Base-by-base conservation (phyloP, 495 filamentous ascomycete species). In the Tirmania nivea region DNA sequence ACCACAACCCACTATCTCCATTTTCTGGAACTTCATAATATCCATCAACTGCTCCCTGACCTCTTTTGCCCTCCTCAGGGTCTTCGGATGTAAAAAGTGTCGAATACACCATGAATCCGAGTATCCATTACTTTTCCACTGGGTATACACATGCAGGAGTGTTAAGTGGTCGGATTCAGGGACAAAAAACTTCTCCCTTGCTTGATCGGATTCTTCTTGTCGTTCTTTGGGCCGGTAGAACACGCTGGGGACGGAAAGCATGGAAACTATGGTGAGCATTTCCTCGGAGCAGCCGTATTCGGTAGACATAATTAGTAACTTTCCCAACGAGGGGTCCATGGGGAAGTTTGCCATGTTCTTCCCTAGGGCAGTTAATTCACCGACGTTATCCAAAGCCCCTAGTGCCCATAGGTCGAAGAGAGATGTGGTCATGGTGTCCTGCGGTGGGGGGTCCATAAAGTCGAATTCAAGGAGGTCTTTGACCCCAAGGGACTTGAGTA, bases 161-260 rank as follows among this genome's bases (percentile, higher is more conserved):
- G 92, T 99, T 7, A 99, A 69, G 62, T 99, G 92, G 66, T 99
- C 92, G 2, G 86, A 94, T 69, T 99, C 90, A 14, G 87, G 85
- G 12, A 96, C 92, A 66, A 94, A 96, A 68, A 99, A 99, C 61
- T 95, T 94, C 62, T 99, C 92, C n/a, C 88, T 76, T 4, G 92
- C 89, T 0, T 87, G 79, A 62, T 99, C 92, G 14, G 87, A 87
- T 69, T 99, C 92, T 59, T 96, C 92, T 60, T 93, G 85, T 0
- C 92, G 83, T 65, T 99, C 92, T 60, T 93, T 95, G 9, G 92
- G 92, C 16, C 92, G 85, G 67, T 94, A 96, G 71, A 95, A 99
- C 42, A 96, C 90, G 58, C 77, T 87, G 11, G 92, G 90, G 0
- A 96, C 92, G 3, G 86, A 93, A 14, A 99, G 76, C 92, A 99